Evolutionary conservation across 768 basidiomycete species (phyloP), one percentile per base, ranked within the genome.

Genomic region (Hygrophorus pudorinus): DNA sequence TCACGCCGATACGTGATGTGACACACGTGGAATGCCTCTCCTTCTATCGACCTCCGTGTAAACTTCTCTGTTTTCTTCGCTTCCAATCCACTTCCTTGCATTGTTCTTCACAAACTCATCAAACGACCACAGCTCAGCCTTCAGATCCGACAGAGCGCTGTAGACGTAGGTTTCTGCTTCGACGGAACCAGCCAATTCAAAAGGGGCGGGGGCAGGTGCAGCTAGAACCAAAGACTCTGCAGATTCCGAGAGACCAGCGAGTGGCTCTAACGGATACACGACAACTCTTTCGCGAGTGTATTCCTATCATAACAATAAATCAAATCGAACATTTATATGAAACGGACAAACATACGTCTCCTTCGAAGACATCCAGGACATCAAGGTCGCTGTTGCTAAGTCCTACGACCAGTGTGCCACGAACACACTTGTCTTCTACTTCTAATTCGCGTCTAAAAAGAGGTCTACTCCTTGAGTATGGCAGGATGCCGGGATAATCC

Each of bases 401-500:
- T 1, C 93, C 92, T 1, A 59, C 62, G 2, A 96, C 87, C 30
- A 93, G 56, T 2, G 81, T 82, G 8, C 93, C 93, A 37, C 82
- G 72, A 0, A 94, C 89, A 14, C 68, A 76, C 36, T 68, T 68
- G 39, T 91, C 85, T 40, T 85, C 81, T 1, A 51, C 58, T 1
- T 57, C 55, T n/a, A 88, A 64, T 5, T 76, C 70, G 9, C 63
- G 61, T 3, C 66, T 56, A 30, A 82, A 70, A 9, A 85, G 57
- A 1, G 47, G 51, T 32, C 63, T 55, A 33, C 78, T 76, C 46
- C 66, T 62, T 3, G 65, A 60, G 43, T 73, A 74, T 1, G 85
- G 77, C 9, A 94, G 56, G 18, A 96, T 71, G 0, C 81, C 93
- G 0, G 93, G 93, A 55, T 94, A 97, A 56, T 91, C 89, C 34